These are phyloP conservation scores for Lecanicillium sp. DNA, from an alignment of 2,329 filamentous ascomycete species.

Conservation along the genomic window DNA sequence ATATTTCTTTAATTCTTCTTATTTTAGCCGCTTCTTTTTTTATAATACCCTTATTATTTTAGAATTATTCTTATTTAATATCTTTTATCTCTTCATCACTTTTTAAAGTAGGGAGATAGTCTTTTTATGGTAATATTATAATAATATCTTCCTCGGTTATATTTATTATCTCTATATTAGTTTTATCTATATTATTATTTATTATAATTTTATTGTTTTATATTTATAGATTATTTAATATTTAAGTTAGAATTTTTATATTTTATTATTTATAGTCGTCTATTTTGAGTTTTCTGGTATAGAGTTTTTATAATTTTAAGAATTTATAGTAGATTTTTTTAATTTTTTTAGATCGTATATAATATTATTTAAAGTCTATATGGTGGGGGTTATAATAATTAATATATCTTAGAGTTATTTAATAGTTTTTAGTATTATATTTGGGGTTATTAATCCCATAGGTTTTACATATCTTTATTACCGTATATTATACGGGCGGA, in stretches of 20 bases:
- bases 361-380: not conserved
- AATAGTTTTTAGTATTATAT: not conserved
- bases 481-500: not conserved
- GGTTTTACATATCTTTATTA: not conserved
- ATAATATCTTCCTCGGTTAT: not conserved
- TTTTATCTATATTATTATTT: not conserved
- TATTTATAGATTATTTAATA: not conserved
- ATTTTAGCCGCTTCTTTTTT: not conserved
- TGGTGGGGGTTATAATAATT: not conserved
- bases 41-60: not conserved
- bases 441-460: not conserved
- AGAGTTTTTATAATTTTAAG: not conserved
- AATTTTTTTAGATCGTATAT: not conserved
- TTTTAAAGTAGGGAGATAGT: not conserved
- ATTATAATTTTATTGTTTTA: not conserved
- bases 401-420: not conserved
- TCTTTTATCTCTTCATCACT: not conserved
- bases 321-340: not conserved
- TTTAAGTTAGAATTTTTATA: not conserved
- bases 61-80: not conserved
- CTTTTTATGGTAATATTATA: not conserved
- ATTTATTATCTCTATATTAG: not conserved
- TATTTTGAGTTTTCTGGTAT: not conserved
- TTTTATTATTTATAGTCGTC: not conserved
- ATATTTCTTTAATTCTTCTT: not conserved